phyloP scores from a whole-genome alignment of 768 basidiomycete genomes.

The Inosperma sp. region DNA sequence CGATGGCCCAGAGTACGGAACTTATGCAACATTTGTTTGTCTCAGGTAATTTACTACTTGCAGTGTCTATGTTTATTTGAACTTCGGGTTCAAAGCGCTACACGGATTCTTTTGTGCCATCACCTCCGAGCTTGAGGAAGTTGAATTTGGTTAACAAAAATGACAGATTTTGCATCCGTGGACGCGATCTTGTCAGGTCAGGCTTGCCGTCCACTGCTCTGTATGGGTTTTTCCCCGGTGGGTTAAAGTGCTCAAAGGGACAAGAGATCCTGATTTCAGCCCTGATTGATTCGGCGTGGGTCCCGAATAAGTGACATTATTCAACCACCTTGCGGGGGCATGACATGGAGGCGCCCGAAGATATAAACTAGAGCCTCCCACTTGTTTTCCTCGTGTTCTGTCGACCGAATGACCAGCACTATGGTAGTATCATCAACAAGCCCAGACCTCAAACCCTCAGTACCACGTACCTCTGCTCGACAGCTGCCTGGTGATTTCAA shows the following conservation, averaged over 20 bases:
- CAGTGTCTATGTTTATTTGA: constrained; percentile 1
- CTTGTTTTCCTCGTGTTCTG: constrained; percentile 20
- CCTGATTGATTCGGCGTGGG: constrained; percentile 27
- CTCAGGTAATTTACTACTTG: neutral
- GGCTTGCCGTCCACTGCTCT: constrained; percentile 23
- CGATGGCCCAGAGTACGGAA: constrained; percentile 1
- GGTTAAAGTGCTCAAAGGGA: constrained; percentile 30
- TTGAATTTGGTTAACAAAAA: neutral
- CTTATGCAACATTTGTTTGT: neutral
- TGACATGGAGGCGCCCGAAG: constrained; percentile 23
- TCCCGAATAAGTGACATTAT: constrained; percentile 31
- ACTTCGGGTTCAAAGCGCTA: constrained; percentile 21
- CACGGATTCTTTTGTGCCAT: constrained; percentile 27
- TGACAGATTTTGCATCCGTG: neutral
- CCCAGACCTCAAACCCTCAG: constrained; percentile 18
- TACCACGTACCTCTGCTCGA: constrained; percentile 14
- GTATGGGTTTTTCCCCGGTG: constrained; percentile 35
- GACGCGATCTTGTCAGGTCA: constrained; percentile 19
- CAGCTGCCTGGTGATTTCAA: constrained; percentile 20
- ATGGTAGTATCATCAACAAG: constrained; percentile 17
- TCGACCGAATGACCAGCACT: constrained; percentile 14
- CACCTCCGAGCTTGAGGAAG: constrained; percentile 20
- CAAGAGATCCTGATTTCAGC: constrained; percentile 27
- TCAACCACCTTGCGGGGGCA: constrained; percentile 27
- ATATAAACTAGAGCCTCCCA: constrained; percentile 30